Evolutionary conservation across 148 eudicot species (phyloP).

Genomic region (Pharnaceum exiguum): DNA sequence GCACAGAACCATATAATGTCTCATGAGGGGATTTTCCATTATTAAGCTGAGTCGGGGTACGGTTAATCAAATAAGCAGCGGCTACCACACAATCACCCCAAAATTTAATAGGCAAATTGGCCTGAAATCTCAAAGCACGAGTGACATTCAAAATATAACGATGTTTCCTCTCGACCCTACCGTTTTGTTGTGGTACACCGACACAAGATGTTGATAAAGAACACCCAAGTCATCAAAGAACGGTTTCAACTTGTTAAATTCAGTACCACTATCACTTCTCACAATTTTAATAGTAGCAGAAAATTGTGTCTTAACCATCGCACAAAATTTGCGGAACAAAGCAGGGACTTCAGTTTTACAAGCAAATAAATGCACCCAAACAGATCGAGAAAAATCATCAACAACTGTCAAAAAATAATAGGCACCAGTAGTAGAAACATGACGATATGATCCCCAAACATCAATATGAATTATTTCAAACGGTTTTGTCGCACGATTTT

Average conservation of each 20-base stretch:
- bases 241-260: neutral
- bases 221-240: neutral
- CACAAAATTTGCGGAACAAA: neutral
- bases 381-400: neutral
- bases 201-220: neutral
- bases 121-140: slow-evolving; percentile 12
- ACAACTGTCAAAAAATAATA: slow-evolving; percentile 1
- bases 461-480: neutral
- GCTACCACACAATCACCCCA: too few species aligned
- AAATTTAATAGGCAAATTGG: neutral
- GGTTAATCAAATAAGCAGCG: neutral
- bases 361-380: neutral
- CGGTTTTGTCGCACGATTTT: neutral
- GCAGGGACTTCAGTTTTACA: neutral
- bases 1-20: neutral
- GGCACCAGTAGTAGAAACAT: neutral
- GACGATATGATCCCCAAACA: neutral
- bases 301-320: neutral
- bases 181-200: neutral
- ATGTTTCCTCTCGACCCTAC: slow-evolving; percentile 8
- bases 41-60: neutral
- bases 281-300: neutral
- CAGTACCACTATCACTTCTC: slow-evolving; percentile 1
- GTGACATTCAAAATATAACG: slow-evolving; percentile 2
- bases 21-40: neutral